These are phyloP conservation scores for Cynara cardunculus DNA, from an alignment of 129 eudicot species.

Conservation along the genomic window DNA sequence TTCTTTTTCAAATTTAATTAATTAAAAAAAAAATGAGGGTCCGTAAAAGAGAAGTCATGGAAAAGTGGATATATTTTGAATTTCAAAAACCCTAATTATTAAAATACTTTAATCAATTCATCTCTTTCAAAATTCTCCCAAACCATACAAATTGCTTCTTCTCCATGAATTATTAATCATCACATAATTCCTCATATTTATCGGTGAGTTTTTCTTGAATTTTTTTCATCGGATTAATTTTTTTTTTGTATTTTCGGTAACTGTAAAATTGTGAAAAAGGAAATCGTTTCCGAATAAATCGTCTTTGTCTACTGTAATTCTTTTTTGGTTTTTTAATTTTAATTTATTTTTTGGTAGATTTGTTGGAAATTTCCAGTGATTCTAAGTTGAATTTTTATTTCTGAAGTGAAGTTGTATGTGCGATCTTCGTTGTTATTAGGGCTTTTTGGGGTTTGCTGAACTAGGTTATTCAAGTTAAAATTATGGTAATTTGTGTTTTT, in stretches of 20 bases:
- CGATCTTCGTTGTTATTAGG: constrained; percentile 6
- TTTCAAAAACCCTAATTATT: constrained; percentile 29
- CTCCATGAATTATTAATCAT: constrained; percentile 27
- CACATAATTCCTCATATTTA: constrained; percentile 25
- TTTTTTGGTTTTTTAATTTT: constrained; percentile 1
- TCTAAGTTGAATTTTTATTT: constrained; percentile 21
- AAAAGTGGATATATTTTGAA: constrained; percentile 37
- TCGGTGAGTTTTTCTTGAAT: constrained; percentile 36
- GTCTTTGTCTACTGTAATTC: constrained; percentile 22
- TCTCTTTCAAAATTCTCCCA: constrained; percentile 38
- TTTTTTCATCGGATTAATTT: not conserved
- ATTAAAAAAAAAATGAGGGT: constrained; percentile 9
- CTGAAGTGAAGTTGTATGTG: not conserved
- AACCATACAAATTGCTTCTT: constrained; percentile 48
- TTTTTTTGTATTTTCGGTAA: constrained; percentile 9
- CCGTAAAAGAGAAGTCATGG: constrained; percentile 36
- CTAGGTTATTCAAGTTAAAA: constrained; percentile 8
- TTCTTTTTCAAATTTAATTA: not conserved
- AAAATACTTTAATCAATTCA: constrained; percentile 34
- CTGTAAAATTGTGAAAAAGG: constrained; percentile 24
- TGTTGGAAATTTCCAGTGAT: constrained; percentile 9
- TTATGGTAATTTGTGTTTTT: constrained; percentile 13
- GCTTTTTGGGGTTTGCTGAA: constrained; percentile 14
- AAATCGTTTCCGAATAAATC: constrained; percentile 12
- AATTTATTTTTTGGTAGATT: constrained; percentile 15